These are phyloP conservation scores for Sclerotinia minor DNA, from an alignment of 2,329 filamentous ascomycete species.

Conservation along the genomic window DNA sequence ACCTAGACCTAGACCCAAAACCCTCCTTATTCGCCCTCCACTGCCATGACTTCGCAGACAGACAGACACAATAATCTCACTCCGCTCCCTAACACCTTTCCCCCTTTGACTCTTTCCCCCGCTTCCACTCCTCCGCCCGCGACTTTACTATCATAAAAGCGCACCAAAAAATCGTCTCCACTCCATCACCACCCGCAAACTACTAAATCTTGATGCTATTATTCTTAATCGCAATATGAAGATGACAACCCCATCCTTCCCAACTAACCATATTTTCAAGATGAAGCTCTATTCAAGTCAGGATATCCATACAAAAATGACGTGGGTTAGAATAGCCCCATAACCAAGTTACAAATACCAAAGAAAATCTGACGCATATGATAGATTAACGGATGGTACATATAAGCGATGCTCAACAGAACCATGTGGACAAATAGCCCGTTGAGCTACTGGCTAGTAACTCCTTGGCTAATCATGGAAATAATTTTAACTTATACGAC, in stretches of 20 bases:
- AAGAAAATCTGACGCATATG: background rate
- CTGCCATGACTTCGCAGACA: background rate
- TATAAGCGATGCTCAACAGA: background rate
- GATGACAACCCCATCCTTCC: background rate
- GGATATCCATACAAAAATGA: slow-evolving; percentile 29
- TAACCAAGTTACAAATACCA: background rate
- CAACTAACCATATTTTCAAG: slow-evolving; percentile 26
- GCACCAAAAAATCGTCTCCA: background rate
- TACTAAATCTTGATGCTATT: background rate
- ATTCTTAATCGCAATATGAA: background rate
- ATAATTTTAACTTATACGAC: background rate
- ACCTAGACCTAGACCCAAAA: background rate
- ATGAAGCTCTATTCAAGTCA: slow-evolving; percentile 28
- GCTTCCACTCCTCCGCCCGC: background rate
- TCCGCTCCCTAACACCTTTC: background rate
- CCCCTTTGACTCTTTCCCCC: background rate
- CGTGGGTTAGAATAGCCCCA: slow-evolving; percentile 24
- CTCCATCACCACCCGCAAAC: background rate
- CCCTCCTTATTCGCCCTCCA: background rate
- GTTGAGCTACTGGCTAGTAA: background rate
- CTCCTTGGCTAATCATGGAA: background rate
- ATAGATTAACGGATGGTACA: background rate
- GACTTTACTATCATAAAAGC: background rate
- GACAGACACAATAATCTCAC: background rate
- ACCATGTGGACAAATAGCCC: background rate